These are phyloP conservation scores for Ophiostoma ulmi DNA, from an alignment of 2,329 filamentous ascomycete species.

Conservation along the genomic window DNA sequence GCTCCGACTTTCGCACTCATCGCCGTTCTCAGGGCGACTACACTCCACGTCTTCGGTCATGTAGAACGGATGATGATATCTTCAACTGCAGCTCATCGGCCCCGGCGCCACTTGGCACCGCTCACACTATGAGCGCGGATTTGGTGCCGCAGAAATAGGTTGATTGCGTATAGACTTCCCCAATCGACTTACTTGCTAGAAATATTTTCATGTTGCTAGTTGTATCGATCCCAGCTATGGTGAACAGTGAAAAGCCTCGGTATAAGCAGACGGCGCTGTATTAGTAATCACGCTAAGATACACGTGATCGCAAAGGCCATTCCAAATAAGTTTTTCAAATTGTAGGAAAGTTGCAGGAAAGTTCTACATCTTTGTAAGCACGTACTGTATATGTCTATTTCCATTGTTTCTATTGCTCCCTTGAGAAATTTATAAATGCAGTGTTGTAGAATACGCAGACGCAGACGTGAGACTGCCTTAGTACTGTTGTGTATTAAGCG, in stretches of 20 bases:
- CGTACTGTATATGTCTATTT: background rate
- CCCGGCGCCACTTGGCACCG: background rate
- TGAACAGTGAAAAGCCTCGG: background rate
- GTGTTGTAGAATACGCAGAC: background rate
- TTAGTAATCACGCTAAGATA: background rate
- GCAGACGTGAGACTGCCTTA: background rate
- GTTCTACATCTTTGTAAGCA: background rate
- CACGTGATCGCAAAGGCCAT: background rate
- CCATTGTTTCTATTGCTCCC: background rate
- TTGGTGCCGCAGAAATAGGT: background rate
- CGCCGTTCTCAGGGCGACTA: background rate
- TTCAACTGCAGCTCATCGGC: background rate
- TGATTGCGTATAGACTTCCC: too few species aligned
- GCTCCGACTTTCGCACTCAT: too few species aligned
- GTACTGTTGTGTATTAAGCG: background rate
- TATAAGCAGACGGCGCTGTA: background rate
- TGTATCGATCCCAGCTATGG: background rate
- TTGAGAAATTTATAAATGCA: background rate
- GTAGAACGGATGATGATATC: background rate
- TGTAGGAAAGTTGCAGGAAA: background rate
- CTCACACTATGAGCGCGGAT: background rate
- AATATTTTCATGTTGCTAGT: background rate
- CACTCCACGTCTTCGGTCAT: background rate
- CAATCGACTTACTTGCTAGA: too few species aligned
- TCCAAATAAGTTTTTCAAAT: background rate